Percentiles rank a stretch among this genome's conserved stretches.
These are phyloP conservation scores for Erucastrum elatum DNA, from an alignment of 345 rosid genomes.

Conservation along the genomic window DNA sequence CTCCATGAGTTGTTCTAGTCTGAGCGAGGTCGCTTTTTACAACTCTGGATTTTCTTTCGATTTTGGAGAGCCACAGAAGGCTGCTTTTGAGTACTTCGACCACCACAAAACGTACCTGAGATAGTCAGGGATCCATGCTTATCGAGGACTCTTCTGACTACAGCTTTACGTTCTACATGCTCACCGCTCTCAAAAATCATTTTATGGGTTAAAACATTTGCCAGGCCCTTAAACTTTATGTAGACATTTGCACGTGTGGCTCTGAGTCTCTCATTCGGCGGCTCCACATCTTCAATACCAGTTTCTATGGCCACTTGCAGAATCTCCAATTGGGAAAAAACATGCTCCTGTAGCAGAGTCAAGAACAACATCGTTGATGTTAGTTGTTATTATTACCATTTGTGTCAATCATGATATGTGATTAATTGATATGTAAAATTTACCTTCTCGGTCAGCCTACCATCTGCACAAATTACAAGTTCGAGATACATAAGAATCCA, in stretches of 20 bases:
- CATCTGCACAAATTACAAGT: neutral
- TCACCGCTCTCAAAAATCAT: neutral
- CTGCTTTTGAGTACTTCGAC: too few relatives aligned
- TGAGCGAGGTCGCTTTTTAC: neutral
- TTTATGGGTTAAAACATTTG: neutral
- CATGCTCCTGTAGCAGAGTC: neutral
- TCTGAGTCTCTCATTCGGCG: neutral
- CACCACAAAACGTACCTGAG: too few relatives aligned
- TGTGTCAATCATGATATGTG: neutral
- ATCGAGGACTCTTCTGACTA: too few relatives aligned
- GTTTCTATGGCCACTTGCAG: constrained; percentile 3
- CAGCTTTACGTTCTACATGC: neutral
- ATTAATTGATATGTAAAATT: neutral
- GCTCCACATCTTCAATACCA: neutral
- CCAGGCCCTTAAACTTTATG: neutral
- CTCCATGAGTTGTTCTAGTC: neutral
- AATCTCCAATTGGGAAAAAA: neutral
- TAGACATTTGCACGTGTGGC: neutral
- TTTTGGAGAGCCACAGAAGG: too few relatives aligned
- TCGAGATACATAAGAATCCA: constrained; percentile 7
- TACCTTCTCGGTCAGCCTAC: neutral
- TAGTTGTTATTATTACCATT: neutral
- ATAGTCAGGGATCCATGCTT: too few relatives aligned
- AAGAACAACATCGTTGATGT: neutral
- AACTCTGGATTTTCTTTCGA: too few relatives aligned